phyloP scores from a whole-genome alignment of 2,329 filamentous ascomycete genomes.

The Ambrosiella xylebori region DNA sequence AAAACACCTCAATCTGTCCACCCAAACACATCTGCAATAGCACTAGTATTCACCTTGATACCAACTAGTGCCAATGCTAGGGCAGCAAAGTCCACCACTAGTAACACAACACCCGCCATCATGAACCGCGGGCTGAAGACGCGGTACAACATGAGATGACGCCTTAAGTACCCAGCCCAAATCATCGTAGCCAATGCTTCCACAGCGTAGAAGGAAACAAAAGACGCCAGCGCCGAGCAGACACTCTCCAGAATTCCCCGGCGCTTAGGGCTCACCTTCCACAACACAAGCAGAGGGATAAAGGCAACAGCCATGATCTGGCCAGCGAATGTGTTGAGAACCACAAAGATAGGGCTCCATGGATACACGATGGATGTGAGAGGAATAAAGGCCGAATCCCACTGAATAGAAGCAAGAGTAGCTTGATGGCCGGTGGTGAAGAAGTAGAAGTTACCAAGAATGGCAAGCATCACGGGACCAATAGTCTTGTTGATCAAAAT shows the following conservation, averaged over 20 bases:
- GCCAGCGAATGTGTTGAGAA: conserved; percentile 74
- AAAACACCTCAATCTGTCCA: conserved; percentile 36
- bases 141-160: conserved; percentile 91
- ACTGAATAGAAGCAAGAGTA: conserved; percentile 72
- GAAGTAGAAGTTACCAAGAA: conserved; percentile 87
- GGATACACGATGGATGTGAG: conserved; percentile 71
- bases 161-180: conserved; percentile 73
- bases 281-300: conserved; percentile 67
- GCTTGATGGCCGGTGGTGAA: conserved; percentile 98
- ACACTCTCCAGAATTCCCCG: conserved; percentile 52
- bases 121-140: conserved; percentile 88
- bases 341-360: conserved; percentile 67
- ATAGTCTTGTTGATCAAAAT: conserved; percentile 50
- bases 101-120: conserved; percentile 53
- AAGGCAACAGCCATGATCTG: conserved; percentile 69
- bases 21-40: conserved; percentile 78
- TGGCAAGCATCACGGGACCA: conserved; percentile 64
- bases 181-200: conserved; percentile 73
- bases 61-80: conserved; percentile 57
- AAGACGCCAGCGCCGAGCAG: conserved; percentile 53
- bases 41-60: conserved; percentile 57
- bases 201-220: conserved; percentile 67
- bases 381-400: conserved; percentile 89
- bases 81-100: conserved; percentile 61
- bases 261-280: conserved; percentile 72